Percentiles rank a stretch among this genome's conserved stretches.
phyloP scores from a whole-genome alignment of 495 filamentous ascomycete genomes.

The Pyronema domesticum region DNA sequence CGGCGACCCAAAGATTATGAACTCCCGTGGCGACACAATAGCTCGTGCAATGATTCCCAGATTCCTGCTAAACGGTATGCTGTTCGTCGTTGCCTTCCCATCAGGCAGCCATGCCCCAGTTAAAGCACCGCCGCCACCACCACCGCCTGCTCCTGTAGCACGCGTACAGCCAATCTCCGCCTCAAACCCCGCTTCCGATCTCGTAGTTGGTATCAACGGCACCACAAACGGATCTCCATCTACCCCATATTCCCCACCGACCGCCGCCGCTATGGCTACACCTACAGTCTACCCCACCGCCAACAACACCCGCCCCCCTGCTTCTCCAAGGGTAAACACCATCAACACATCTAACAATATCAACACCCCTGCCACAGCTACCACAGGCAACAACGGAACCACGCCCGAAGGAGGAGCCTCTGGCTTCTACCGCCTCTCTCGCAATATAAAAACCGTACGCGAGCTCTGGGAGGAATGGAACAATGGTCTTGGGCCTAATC shows the following conservation, averaged over 20 bases:
- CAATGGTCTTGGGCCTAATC: conserved; percentile 2
- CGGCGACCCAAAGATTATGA: conserved; percentile 19
- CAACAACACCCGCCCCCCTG: conserved; percentile 9
- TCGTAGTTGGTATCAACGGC: no score
- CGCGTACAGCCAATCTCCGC: no score
- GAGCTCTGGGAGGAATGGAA: conserved; percentile 23
- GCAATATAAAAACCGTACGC: conserved; percentile 14
- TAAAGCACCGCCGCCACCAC: not conserved
- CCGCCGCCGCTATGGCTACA: not conserved
- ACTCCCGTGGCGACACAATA: conserved; percentile 21
- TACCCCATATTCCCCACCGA: conserved; percentile 19
- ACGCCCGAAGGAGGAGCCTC: conserved; percentile 3
- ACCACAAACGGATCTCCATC: conserved; percentile 4
- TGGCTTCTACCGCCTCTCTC: conserved; percentile 19
- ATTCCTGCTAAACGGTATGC: conserved; percentile 20
- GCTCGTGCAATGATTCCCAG: conserved; percentile 17
- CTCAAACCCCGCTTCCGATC: no score
- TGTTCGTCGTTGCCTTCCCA: conserved; percentile 19
- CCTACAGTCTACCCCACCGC: conserved; percentile 1
- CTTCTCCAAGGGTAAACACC: not conserved
- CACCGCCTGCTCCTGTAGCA: not conserved
- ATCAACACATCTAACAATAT: conserved; percentile 1
- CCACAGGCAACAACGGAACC: conserved; percentile 2
- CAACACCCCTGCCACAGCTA: conserved; percentile 5
- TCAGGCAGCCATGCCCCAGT: not conserved